Conservation (phyloP, 305 asterid genomes). For the Plantago coronopus region DNA sequence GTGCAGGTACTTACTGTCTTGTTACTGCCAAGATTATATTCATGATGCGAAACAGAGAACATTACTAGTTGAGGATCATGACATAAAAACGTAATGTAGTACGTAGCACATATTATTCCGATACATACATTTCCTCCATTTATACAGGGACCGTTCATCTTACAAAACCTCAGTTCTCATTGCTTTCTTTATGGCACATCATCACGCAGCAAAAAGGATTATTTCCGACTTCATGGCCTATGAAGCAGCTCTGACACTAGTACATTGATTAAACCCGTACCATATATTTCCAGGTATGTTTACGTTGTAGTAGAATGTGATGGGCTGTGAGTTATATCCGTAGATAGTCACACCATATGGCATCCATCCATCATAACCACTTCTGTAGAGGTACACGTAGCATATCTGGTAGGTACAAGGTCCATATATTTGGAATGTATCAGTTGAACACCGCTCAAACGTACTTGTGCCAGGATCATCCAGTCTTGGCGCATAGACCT, state of each 20-base stretch:
- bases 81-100: too few species aligned
- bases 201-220: neutral
- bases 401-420: slow-evolving; percentile 92
- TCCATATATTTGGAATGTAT: slow-evolving; percentile 61
- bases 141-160: slow-evolving; percentile 5
- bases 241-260: slow-evolving; percentile 24
- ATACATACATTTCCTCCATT: neutral
- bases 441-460: slow-evolving; percentile 77
- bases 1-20: too few species aligned
- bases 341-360: slow-evolving; percentile 64
- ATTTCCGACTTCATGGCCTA: slow-evolving; percentile 20
- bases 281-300: slow-evolving; percentile 54
- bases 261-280: slow-evolving; percentile 76
- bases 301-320: slow-evolving; percentile 60
- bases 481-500: slow-evolving; percentile 84
- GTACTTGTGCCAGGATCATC: slow-evolving; percentile 64
- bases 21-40: too few species aligned
- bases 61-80: too few species aligned
- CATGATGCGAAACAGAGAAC: too few species aligned
- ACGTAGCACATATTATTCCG: neutral
- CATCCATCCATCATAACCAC: slow-evolving; percentile 88
- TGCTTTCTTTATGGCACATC: slow-evolving; percentile 14
- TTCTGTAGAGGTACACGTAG: slow-evolving; percentile 76
- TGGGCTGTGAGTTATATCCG: slow-evolving; percentile 47
- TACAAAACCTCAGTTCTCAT: slow-evolving; percentile 5